phyloP scores from a whole-genome alignment of 768 basidiomycete genomes.

The Lentinula aciculospora region DNA sequence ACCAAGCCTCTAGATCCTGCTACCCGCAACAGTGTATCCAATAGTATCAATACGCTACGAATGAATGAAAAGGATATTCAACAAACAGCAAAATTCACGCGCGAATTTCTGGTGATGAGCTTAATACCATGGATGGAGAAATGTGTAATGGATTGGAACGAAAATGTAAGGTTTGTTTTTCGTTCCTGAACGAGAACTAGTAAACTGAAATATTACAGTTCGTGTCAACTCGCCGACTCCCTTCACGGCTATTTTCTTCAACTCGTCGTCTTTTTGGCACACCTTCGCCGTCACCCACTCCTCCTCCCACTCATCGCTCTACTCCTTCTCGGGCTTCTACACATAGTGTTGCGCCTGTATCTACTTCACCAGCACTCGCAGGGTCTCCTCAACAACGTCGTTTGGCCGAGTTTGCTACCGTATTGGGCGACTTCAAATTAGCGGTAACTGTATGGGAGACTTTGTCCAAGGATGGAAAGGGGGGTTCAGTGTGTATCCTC shows the following conservation, averaged over 20 bases:
- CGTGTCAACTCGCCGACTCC: conserved; percentile 70
- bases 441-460: conserved; percentile 84
- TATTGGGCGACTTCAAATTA: conserved; percentile 84
- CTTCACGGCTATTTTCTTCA: conserved; percentile 81
- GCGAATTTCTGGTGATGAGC: conserved; percentile 87
- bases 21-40: conserved; percentile 14
- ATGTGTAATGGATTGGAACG: conserved; percentile 91
- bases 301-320: conserved; percentile 32
- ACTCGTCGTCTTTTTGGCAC: conserved; percentile 81
- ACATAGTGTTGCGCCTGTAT: conserved; percentile 22
- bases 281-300: conserved; percentile 38
- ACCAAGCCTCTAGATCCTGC: conserved; percentile 18
- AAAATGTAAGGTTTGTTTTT: conserved; percentile 43
- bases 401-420: conserved; percentile 93
- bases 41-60: conserved; percentile 35
- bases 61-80: conserved; percentile 72
- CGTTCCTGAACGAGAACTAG: not conserved
- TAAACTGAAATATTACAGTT: conserved; percentile 36
- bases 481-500: conserved; percentile 64
- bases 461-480: conserved; percentile 79
- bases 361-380: conserved; percentile 15
- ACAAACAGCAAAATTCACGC: conserved; percentile 68
- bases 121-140: conserved; percentile 97
- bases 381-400: conserved; percentile 71
- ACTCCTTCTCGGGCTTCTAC: conserved; percentile 31